Evolutionary conservation across 148 eudicot genomes (phyloP), one percentile per base, ranked within the genome.

Genomic region (Pouteria glomerata): DNA sequence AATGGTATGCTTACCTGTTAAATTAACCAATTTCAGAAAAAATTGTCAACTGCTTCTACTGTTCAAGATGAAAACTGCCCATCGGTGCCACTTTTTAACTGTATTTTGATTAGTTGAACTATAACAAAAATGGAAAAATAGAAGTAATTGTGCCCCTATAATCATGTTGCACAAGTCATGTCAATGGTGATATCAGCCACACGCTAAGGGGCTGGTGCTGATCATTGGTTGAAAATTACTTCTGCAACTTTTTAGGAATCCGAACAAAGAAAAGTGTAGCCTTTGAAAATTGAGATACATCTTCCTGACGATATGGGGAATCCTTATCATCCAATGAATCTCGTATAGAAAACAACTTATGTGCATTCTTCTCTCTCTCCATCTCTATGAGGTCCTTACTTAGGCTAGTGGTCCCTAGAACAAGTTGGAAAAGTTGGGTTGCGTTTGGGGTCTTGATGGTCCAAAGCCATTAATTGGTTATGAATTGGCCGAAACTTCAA

Each of bases 91-190:
- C 24, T 12, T 14, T 35, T 21, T 37, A 5, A 55, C 62, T 26
- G 8, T 37, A 14, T 16, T 29, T 41, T 10, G 44, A 19, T 42
- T 15, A 23, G 52, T 18, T 39, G 33, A 56, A 69, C 63, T 10
- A 69, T 53, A 30, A n/a, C n/a, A 44, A 12, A 39, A 13, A 12
- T n/a, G 7, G 55, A 55, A 34, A 62, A 60, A 47, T 50, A 31
- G 35, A 64, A 16, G 39, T 12, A n/a, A 1, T 50, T 37, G 61
- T 33, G 53, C 57, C 72, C 57, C 14, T 61, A 3, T 45, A 44
- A 31, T 42, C 76, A 78, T 67, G 77, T 73, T 78, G 73, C 73
- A 61, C 21, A 51, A 51, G 52, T 66, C 76, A 45, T 14, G 37
- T 77, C 57, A 53, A 44, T 34, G 29, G 29, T 15, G 60, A 69